Evolutionary conservation across 202 grass and related monocot species (phyloP).

Genomic region (Panicum virgatum): DNA sequence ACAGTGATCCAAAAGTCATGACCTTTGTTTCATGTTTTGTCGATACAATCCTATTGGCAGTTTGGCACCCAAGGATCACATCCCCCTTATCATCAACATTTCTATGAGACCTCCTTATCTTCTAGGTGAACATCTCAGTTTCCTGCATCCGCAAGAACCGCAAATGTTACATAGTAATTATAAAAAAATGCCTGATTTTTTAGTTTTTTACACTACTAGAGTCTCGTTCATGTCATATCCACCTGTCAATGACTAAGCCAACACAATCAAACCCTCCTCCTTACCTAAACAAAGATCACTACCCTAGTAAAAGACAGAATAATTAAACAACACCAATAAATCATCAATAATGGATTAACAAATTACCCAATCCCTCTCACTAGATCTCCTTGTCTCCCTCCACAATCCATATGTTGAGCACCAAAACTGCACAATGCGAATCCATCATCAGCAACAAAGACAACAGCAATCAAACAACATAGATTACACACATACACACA

Average conservation of each 20-base stretch:
- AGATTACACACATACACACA: neutral
- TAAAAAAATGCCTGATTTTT: neutral
- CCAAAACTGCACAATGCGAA: neutral
- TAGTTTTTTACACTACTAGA: neutral
- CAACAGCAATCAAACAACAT: constrained; percentile 1
- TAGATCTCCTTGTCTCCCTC: constrained; percentile 33
- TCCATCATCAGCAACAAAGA: neutral
- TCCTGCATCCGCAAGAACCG: neutral
- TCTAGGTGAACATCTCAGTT: neutral
- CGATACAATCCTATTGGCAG: neutral
- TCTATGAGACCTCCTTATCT: neutral
- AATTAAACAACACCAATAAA: neutral
- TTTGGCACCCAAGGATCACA: neutral
- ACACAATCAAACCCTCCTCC: neutral
- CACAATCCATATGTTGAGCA: neutral
- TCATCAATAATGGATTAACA: constrained; percentile 3
- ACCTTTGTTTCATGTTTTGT: neutral
- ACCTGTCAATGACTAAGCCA: constrained; percentile 31
- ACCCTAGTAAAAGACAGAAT: neutral
- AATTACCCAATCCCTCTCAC: constrained; percentile 20
- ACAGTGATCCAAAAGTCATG: neutral
- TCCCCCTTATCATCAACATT: neutral
- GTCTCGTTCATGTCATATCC: neutral
- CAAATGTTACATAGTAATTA: neutral
- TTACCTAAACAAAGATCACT: constrained; percentile 18